Percentiles rank a stretch among this genome's conserved stretches.
phyloP scores from a whole-genome alignment of 1,284 basidiomycete genomes.

The Grifola frondosa region DNA sequence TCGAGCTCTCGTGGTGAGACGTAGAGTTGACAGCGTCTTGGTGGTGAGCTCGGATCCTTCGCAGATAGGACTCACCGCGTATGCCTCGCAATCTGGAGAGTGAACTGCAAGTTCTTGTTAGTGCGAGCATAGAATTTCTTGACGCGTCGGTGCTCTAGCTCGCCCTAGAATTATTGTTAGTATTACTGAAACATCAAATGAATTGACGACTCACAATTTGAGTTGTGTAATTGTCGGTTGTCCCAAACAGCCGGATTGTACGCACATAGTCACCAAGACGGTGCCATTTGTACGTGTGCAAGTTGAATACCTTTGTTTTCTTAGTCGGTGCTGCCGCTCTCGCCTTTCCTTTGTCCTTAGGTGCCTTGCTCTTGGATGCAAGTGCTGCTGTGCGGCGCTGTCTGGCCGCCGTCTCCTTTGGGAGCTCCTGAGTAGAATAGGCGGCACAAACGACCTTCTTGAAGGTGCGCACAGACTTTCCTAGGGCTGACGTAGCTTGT shows the following conservation, averaged over 20 bases:
- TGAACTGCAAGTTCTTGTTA: no score
- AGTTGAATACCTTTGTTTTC: no score
- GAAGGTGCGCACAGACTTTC: constrained; percentile 22
- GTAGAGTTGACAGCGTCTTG: no score
- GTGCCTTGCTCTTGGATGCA: constrained; percentile 7
- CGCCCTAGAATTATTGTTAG: no score
- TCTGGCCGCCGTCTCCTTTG: constrained; percentile 20
- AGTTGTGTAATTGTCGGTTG: constrained; percentile 32
- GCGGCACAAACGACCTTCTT: constrained; percentile 8
- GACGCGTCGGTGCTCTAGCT: no score
- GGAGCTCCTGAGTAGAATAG: constrained; percentile 26
- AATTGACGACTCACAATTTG: constrained; percentile 9
- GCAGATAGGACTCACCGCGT: no score
- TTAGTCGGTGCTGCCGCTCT: constrained; percentile 9
- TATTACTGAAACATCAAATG: no score
- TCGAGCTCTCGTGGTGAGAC: no score
- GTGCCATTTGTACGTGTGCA: constrained; percentile 36
- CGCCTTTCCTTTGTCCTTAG: no score
- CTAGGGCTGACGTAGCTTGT: constrained; percentile 16
- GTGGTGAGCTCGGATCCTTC: no score
- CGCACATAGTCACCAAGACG: constrained; percentile 27
- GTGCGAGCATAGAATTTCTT: no score
- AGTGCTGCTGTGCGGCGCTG: background rate
- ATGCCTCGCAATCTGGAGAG: no score
- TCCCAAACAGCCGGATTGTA: constrained; percentile 30